Base-by-base conservation (phyloP, 805 yeast genomes). In the Metschnikowia vanudenii region DNA sequence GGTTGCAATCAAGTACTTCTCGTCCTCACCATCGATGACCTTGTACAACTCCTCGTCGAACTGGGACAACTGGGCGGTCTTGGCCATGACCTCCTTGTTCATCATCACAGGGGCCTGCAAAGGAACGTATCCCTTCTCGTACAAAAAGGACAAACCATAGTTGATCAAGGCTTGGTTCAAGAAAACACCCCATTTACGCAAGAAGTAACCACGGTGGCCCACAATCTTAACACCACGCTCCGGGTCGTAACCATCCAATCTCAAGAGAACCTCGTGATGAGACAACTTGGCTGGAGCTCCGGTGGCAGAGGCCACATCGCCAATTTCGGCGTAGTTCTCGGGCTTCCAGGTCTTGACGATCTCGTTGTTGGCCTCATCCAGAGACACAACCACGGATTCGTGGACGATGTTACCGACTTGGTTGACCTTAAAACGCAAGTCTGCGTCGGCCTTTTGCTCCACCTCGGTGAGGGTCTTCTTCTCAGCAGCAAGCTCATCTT, bases 21-120 rank as follows among this genome's bases (percentile, higher is more conserved):
- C 99, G 64, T 92, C 99, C 40, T 85, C 91, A 65, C 99, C 99
- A 65, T 94, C 99, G 41, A 88, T 73, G 49, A 94, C 98, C 74
- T 94, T 94, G 77, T 94, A 94, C 62, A 94, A 79, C 73, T 94
- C 99, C 77, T 94, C 99, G 69, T 94, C 99, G 61, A 94, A 94
- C 65, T 94, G 91, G 31, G 97, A 90, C 67, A 94, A 82, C 75
- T 94, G 99, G 8, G 99, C 99, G 57, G 99, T 94, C 74, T 88
- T 91, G 58, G 98, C 98, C 99, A 94, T 94, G 47, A 90, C 96
- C 49, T 94, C 98, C 74, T 94, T 94, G 82, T 94, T 94, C 97
- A 94, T 89, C 99, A 94, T 94, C 37, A 92, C 97, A 48, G 99
- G 99, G 13, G 99, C 96, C 76, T 94, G 99, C 69, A 94, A 78